Conservation (phyloP, 2,329 filamentous ascomycete species). For the Dothidotthia symphoricarpi region DNA sequence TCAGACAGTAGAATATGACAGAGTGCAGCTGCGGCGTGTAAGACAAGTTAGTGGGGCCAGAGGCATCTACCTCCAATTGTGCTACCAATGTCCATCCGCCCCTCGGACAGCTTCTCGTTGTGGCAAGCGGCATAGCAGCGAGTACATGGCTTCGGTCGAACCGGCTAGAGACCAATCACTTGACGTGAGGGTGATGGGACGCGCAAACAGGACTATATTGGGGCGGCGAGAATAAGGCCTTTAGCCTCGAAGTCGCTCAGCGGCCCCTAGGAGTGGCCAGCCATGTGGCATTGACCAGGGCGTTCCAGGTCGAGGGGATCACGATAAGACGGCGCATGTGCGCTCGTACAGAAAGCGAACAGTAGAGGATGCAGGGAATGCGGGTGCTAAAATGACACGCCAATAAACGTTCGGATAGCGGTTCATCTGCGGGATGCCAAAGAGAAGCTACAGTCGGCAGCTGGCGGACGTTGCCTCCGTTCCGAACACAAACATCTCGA, state of each 20-base stretch:
- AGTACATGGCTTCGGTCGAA: constrained; percentile 30
- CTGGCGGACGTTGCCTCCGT: too few species aligned
- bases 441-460: constrained; percentile 3
- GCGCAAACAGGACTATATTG: constrained; percentile 21
- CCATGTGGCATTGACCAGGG: constrained; percentile 35
- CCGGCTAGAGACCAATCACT: constrained; percentile 31
- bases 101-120: constrained; percentile 20
- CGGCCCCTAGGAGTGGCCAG: constrained; percentile 25
- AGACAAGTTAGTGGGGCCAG: constrained; percentile 36
- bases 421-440: constrained; percentile 3
- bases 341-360: constrained; percentile 17
- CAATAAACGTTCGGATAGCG: constrained; percentile 13
- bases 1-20: not conserved
- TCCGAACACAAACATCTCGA: too few species aligned
- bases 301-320: constrained; percentile 18
- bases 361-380: constrained; percentile 12
- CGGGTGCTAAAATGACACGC: constrained; percentile 9
- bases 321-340: constrained; percentile 29
- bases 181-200: constrained; percentile 12
- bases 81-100: constrained; percentile 28
- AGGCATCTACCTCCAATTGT: constrained; percentile 28
- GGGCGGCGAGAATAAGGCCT: constrained; percentile 20
- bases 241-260: constrained; percentile 27
- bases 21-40: constrained; percentile 19
- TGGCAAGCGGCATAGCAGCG: constrained; percentile 38